Evolutionary conservation across 176 grass and related monocot genomes (phyloP).

Genomic region (Carex littledalei): DNA sequence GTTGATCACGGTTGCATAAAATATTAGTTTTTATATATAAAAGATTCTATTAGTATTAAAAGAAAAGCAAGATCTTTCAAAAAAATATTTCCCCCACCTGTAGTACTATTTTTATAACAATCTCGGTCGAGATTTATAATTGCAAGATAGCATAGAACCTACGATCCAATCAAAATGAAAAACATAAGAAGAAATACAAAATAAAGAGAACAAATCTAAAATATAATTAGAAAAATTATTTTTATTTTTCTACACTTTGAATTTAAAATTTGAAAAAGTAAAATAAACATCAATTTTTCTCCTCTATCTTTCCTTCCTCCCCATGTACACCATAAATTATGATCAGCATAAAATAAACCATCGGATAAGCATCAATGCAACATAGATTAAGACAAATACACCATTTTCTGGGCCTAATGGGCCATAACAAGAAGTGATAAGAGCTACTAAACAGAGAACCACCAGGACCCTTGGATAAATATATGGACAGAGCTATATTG

Average conservation of each 20-base stretch:
- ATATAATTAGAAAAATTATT: too few species aligned
- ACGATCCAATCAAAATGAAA: too few species aligned
- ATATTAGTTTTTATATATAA: not conserved
- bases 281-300: too few species aligned
- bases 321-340: too few species aligned
- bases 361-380: not conserved
- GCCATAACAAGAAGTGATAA: not conserved
- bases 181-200: too few species aligned
- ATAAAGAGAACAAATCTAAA: too few species aligned
- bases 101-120: not conserved
- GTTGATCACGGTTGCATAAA: not conserved
- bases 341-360: not conserved
- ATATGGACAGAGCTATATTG: too few species aligned
- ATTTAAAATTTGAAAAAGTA: too few species aligned
- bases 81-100: not conserved
- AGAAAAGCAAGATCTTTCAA: not conserved
- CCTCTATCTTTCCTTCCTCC: too few species aligned
- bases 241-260: too few species aligned
- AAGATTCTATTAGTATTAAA: not conserved
- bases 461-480: not conserved
- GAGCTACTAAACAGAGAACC: not conserved
- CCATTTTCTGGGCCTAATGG: not conserved
- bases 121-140: not conserved
- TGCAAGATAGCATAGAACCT: too few species aligned
- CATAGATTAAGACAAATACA: not conserved